Conservation (phyloP, 140 eudicot species). For the Stevia rebaudiana region DNA sequence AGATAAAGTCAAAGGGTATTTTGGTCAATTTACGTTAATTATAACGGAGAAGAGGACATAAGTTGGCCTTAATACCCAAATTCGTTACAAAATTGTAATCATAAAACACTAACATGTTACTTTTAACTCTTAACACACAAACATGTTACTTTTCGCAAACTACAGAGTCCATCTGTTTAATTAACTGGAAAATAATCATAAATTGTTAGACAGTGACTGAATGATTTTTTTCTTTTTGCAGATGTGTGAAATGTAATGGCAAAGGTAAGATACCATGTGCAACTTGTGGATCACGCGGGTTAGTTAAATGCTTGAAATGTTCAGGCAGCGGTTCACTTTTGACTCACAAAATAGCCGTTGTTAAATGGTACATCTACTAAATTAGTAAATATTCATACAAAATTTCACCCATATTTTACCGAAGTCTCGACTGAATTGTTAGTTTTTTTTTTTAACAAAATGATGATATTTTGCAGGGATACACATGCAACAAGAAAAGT, state of each 20-base stretch:
- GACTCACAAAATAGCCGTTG: conserved; percentile 60
- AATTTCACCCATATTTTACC: neutral
- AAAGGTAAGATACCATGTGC: conserved; percentile 89
- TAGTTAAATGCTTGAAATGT: conserved; percentile 65
- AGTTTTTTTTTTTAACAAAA: neutral
- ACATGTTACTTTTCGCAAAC: too few species aligned
- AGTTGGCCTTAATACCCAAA: too few species aligned
- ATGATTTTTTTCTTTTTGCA: conserved; percentile 25
- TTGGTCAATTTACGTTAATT: too few species aligned
- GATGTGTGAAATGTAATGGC: conserved; percentile 75
- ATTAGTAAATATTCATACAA: neutral
- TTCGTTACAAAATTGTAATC: too few species aligned
- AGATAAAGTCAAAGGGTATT: too few species aligned
- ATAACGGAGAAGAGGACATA: too few species aligned
- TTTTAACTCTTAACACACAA: too few species aligned
- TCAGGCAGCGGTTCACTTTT: conserved; percentile 69
- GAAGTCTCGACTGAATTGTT: neutral
- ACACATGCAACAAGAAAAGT: conserved; percentile 75
- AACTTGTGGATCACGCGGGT: conserved; percentile 79
- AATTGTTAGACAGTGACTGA: neutral
- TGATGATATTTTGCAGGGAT: conserved; percentile 43
- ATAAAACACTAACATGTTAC: too few species aligned
- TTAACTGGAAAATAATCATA: too few species aligned
- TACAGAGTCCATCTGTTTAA: too few species aligned
- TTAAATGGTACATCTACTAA: conserved; percentile 52